Evolutionary conservation across 805 yeast genomes (phyloP).

Genomic region (Lachancea cidri): DNA sequence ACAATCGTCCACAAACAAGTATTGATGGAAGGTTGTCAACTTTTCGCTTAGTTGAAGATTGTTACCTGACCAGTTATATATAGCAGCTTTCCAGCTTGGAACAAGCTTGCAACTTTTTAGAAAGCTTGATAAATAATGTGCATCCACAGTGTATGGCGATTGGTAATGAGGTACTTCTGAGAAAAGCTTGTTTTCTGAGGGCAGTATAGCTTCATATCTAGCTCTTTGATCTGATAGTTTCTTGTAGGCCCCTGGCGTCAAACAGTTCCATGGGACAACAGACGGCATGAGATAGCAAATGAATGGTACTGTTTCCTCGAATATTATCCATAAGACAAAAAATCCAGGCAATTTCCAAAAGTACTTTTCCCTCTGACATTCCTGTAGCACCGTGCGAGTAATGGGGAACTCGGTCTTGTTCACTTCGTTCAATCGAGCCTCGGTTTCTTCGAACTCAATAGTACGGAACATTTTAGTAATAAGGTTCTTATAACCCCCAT

Average conservation of each 20-base stretch:
- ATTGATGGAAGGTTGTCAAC: conserved; percentile 49
- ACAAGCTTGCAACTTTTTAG: conserved; percentile 36
- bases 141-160: conserved; percentile 44
- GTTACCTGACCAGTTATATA: conserved; percentile 35
- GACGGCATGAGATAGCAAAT: conserved; percentile 51
- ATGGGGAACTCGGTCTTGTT: conserved; percentile 33
- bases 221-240: conserved; percentile 22
- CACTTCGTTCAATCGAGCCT: conserved; percentile 18
- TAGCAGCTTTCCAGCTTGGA: conserved; percentile 38
- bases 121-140: conserved; percentile 34
- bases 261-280: conserved; percentile 54
- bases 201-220: conserved; percentile 14
- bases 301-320: conserved; percentile 51
- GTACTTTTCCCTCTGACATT: conserved; percentile 41
- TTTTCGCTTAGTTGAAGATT: conserved; percentile 38
- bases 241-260: conserved; percentile 39
- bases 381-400: conserved; percentile 43
- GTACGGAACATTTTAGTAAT: conserved; percentile 14
- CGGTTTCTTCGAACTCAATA: conserved; percentile 30
- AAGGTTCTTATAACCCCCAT: conserved; percentile 16
- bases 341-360: conserved; percentile 50
- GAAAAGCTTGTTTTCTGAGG: conserved; percentile 5
- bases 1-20: conserved; percentile 33
- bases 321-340: conserved; percentile 41
- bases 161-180: conserved; percentile 19